Evolutionary conservation across 257 asterid species (phyloP).

Genomic region (Solanum lignicaule): DNA sequence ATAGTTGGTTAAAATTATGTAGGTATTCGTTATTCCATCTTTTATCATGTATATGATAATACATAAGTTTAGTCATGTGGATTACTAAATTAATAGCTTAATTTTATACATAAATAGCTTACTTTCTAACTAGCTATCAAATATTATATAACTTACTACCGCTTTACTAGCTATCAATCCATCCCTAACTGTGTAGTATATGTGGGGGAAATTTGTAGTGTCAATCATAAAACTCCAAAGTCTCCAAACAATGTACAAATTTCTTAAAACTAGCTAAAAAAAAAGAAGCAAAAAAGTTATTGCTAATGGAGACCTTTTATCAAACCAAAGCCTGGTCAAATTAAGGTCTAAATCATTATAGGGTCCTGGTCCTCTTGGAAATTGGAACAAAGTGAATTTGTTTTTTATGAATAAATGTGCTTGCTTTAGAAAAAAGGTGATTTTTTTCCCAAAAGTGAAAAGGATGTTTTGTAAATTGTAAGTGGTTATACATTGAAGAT

Average conservation of each 20-base stretch:
- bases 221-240: not conserved
- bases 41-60: not conserved
- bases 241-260: not conserved
- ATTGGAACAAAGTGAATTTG: conserved; percentile 27
- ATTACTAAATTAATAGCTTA: not conserved
- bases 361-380: conserved; percentile 3
- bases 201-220: not conserved
- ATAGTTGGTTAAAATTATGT: rapidly evolving
- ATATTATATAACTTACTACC: not conserved
- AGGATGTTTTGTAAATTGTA: conserved; percentile 3
- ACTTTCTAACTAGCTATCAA: not conserved
- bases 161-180: not conserved
- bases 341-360: not conserved
- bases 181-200: not conserved
- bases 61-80: not conserved
- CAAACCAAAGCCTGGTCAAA: not conserved
- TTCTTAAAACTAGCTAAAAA: not conserved
- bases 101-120: not conserved
- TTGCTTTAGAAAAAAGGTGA: conserved; percentile 21
- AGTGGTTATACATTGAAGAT: conserved; percentile 4
- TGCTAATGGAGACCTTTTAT: not conserved
- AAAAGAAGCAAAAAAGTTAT: not conserved
- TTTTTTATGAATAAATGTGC: conserved; percentile 11
- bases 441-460: not conserved
- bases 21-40: not conserved